These are phyloP conservation scores for Limonomyces culmigenus DNA, from an alignment of 1,284 basidiomycete species.

Conservation along the genomic window DNA sequence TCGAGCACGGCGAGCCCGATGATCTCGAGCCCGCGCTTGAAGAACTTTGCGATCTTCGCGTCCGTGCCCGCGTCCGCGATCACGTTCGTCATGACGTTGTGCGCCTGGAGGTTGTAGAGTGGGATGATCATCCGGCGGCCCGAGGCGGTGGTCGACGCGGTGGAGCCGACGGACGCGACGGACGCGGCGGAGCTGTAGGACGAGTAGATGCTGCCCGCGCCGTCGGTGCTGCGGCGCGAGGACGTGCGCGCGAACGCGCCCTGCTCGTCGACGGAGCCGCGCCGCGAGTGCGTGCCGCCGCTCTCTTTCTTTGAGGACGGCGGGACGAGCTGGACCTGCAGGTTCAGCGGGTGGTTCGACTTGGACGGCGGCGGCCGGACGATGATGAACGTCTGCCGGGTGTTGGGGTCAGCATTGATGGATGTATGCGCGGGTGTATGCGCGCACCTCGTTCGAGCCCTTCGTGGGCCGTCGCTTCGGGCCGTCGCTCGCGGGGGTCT, in stretches of 20 bases:
- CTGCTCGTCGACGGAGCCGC: conserved; percentile 15
- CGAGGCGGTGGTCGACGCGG: conserved; percentile 27
- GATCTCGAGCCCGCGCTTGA: conserved; percentile 72
- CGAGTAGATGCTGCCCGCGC: conserved; percentile 26
- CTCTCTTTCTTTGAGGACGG: conserved; percentile 31
- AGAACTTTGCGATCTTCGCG: conserved; percentile 83
- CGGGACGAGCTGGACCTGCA: conserved; percentile 86
- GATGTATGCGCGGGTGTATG: too few species aligned
- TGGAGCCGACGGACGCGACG: conserved; percentile 31
- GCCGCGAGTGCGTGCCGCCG: conserved; percentile 19
- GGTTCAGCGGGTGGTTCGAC: conserved; percentile 76
- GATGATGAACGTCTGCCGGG: conserved; percentile 61
- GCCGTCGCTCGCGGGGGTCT: too few species aligned
- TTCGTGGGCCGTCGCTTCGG: too few species aligned
- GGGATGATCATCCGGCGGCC: conserved; percentile 72
- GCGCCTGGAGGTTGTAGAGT: conserved; percentile 84
- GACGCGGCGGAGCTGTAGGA: conserved; percentile 20
- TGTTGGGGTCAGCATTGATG: too few species aligned
- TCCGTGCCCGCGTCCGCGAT: conserved; percentile 91
- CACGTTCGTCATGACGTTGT: conserved; percentile 84
- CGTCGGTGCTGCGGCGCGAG: conserved; percentile 24
- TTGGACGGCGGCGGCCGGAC: conserved; percentile 75
- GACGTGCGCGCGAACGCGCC: conserved; percentile 17
- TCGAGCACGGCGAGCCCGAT: conserved; percentile 65
- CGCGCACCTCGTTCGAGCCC: too few species aligned